Conservation (phyloP, 1,139 yeast species). For the Zygosaccharomyces pseudobailii region DNA sequence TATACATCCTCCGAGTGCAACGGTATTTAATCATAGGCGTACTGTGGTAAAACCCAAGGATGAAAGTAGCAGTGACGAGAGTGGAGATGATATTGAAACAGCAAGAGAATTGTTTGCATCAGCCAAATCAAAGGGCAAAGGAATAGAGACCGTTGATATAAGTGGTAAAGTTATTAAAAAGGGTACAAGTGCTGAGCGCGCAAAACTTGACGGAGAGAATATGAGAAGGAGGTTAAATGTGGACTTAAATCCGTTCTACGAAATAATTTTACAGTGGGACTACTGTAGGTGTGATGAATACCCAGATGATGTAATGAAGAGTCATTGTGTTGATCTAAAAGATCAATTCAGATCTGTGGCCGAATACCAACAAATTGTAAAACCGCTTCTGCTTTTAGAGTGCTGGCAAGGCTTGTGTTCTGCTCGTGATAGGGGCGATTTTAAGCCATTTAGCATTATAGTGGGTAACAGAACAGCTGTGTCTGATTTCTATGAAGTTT, state of each 20-base stretch:
- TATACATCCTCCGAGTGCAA: conserved; percentile 66
- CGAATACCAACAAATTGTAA: conserved; percentile 64
- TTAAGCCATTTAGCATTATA: conserved; percentile 59
- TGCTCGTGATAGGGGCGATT: conserved; percentile 60
- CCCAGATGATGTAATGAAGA: conserved; percentile 47
- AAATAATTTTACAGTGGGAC: conserved; percentile 70
- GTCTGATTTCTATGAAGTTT: conserved; percentile 85
- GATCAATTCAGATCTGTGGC: conserved; percentile 48
- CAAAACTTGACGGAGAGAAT: conserved; percentile 64
- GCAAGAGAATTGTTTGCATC: conserved; percentile 36
- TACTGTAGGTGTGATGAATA: conserved; percentile 52
- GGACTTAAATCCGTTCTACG: conserved; percentile 70
- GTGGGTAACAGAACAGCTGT: conserved; percentile 79
- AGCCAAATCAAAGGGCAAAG: conserved; percentile 27
- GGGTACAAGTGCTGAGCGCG: conserved; percentile 33
- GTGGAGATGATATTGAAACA: conserved; percentile 34
- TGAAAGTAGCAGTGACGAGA: conserved; percentile 35
- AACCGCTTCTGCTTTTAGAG: conserved; percentile 79
- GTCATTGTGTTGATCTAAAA: conserved; percentile 39
- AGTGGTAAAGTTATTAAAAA: conserved; percentile 28
- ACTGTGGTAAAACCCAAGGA: conserved; percentile 14
- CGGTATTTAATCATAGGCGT: conserved; percentile 62
- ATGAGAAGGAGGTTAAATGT: conserved; percentile 80
- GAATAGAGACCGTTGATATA: conserved; percentile 34
- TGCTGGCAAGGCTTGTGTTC: conserved; percentile 90